Conservation (phyloP, 75 land plant species). For the Pinus tabuliformis region DNA sequence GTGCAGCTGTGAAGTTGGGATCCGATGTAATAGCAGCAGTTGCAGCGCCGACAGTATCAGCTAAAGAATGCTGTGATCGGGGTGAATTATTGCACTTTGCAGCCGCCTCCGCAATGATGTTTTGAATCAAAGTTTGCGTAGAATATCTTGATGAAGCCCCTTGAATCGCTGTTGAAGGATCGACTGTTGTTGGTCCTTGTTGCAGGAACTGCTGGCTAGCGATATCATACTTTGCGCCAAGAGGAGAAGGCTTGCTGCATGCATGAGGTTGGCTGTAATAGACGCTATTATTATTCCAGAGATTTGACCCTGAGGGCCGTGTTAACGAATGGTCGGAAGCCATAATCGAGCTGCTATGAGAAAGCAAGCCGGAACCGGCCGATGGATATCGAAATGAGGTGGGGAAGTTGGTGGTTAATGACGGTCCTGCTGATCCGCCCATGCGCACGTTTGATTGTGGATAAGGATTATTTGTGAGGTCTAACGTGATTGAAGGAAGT, state of each 20-base stretch:
- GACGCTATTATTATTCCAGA: not conserved
- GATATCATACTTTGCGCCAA: not conserved
- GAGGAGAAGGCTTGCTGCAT: not conserved
- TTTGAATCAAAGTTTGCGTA: not conserved
- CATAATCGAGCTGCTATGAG: too few species aligned
- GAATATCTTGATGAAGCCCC: not conserved
- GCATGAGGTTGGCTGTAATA: slow-evolving; percentile 9
- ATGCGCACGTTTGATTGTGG: not conserved
- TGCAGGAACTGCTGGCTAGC: slow-evolving; percentile 4
- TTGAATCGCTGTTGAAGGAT: not conserved
- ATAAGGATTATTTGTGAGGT: not conserved
- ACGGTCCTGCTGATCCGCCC: too few species aligned
- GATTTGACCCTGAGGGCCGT: slow-evolving; percentile 1
- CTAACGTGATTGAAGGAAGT: not conserved
- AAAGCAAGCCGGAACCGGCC: too few species aligned
- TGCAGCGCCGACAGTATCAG: slow-evolving; percentile 37
- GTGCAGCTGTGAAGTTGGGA: slow-evolving; percentile 70
- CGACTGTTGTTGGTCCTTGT: not conserved
- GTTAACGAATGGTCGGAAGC: not conserved
- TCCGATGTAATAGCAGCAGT: slow-evolving; percentile 63
- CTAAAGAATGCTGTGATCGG: not conserved
- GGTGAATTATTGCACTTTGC: not conserved
- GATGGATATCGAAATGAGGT: slow-evolving; percentile 7
- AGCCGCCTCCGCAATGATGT: not conserved
- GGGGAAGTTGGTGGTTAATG: too few species aligned